These are phyloP conservation scores for Ophiosphaerella narmari DNA, from an alignment of 2,329 filamentous ascomycete genomes.

Conservation along the genomic window DNA sequence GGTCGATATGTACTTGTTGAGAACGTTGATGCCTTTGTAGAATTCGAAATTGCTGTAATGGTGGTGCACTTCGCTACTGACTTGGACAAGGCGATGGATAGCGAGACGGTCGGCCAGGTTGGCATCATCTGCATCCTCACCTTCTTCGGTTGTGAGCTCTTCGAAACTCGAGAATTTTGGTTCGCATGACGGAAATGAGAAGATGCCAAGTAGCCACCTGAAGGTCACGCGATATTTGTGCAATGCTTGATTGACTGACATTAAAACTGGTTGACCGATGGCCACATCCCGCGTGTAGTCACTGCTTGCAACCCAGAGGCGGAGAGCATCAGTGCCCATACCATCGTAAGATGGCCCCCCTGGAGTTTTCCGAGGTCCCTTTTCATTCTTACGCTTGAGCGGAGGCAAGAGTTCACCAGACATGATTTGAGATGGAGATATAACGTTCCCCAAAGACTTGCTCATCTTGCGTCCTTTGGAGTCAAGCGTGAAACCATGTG, in stretches of 20 bases:
- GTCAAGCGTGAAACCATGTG: conserved; percentile 93
- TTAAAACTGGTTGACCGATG: conserved; percentile 77
- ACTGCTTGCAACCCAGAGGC: conserved; percentile 88
- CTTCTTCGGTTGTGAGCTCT: conserved; percentile 15
- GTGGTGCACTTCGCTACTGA: conserved; percentile 66
- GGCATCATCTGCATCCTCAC: conserved; percentile 2
- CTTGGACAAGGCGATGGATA: conserved; percentile 71
- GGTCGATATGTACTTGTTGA: conserved; percentile 80
- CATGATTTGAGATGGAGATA: conserved; percentile 82
- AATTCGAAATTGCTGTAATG: conserved; percentile 78
- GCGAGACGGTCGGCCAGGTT: conserved; percentile 65
- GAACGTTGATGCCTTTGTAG: conserved; percentile 71
- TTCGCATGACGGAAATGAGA: conserved; percentile 49
- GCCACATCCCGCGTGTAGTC: conserved; percentile 90
- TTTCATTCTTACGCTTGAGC: conserved; percentile 61
- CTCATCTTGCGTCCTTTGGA: conserved; percentile 96
- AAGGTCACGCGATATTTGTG: conserved; percentile 88
- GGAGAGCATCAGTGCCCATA: conserved; percentile 83
- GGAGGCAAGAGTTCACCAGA: conserved; percentile 77
- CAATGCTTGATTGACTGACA: conserved; percentile 74
- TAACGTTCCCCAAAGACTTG: conserved; percentile 90
- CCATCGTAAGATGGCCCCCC: conserved; percentile 59
- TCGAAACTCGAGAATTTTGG: conserved; percentile 33
- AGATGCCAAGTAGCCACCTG: conserved; percentile 83
- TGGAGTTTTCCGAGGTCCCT: conserved; percentile 31